Conservation (phyloP, 176 grass and related monocot genomes). For the Carex kokanica region DNA sequence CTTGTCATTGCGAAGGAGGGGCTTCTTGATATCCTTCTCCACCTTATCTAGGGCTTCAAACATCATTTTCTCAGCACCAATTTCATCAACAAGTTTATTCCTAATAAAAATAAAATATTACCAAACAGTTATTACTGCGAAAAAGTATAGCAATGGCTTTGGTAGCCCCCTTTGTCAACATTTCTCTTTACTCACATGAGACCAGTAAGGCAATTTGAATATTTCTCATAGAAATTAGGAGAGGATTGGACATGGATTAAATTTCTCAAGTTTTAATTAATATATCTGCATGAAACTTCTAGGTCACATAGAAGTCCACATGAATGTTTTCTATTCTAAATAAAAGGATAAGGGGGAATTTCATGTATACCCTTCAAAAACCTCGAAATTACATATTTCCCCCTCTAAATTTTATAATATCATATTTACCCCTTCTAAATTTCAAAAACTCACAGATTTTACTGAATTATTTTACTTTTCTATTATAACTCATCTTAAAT, state of each 20-base stretch:
- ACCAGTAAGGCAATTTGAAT: neutral
- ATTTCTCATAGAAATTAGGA: neutral
- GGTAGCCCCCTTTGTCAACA: too few relatives aligned
- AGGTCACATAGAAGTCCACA: neutral
- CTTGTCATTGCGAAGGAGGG: slow-evolving; percentile 83
- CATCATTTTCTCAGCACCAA: slow-evolving; percentile 74
- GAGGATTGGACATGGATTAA: neutral
- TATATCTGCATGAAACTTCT: neutral
- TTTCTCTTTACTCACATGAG: neutral
- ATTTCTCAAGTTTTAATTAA: neutral
- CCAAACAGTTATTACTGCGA: neutral
- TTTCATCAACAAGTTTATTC: slow-evolving; percentile 65
- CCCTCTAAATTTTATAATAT: too few relatives aligned
- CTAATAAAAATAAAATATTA: slow-evolving; percentile 30
- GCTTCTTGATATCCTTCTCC: slow-evolving; percentile 94
- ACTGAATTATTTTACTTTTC: too few relatives aligned
- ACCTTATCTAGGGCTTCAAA: slow-evolving; percentile 88
- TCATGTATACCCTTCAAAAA: too few relatives aligned
- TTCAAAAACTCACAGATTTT: too few relatives aligned
- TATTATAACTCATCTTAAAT: too few relatives aligned
- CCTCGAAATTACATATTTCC: too few relatives aligned
- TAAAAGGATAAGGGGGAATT: neutral
- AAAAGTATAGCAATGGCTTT: neutral
- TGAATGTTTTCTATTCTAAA: neutral
- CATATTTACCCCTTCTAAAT: too few relatives aligned